Conservation (phyloP, 352 stramenopile species). For the Pythium insidiosum region DNA sequence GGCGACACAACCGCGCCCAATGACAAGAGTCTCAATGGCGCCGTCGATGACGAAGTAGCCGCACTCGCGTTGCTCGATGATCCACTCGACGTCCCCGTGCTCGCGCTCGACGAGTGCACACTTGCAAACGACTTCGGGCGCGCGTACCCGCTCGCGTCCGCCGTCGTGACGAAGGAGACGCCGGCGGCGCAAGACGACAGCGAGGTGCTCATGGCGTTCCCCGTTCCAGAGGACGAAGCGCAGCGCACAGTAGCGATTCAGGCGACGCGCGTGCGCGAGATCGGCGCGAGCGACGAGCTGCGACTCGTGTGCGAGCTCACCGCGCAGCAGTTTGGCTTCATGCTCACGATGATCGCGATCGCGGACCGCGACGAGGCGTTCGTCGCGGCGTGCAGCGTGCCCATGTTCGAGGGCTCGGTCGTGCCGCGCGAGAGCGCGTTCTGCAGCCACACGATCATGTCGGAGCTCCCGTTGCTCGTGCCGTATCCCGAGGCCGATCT, state of each 20-base stretch:
- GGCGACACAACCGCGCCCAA: not conserved
- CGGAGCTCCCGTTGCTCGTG: slow-evolving; percentile 41
- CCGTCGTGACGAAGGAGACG: not conserved
- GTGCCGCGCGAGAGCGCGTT: slow-evolving; percentile 45
- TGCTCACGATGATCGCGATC: slow-evolving; percentile 44
- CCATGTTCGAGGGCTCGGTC: slow-evolving; percentile 19
- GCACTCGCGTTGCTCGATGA: too few species aligned
- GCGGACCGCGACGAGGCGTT: slow-evolving; percentile 33
- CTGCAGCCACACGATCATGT: slow-evolving; percentile 51
- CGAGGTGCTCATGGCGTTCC: not conserved
- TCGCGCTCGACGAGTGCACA: slow-evolving; percentile 1
- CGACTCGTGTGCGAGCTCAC: slow-evolving; percentile 57
- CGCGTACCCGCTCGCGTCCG: not conserved
- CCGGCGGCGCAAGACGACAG: too few species aligned
- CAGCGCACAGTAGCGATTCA: slow-evolving; percentile 35
- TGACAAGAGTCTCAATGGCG: not conserved
- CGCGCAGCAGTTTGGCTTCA: slow-evolving; percentile 36
- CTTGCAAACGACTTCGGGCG: not conserved
- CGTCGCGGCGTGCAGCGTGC: slow-evolving; percentile 32
- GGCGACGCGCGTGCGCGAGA: slow-evolving; percentile 10
- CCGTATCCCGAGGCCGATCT: slow-evolving; percentile 44
- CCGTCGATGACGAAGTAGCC: not conserved
- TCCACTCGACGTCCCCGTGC: too few species aligned
- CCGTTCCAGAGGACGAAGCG: slow-evolving; percentile 24
- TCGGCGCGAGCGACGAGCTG: slow-evolving; percentile 35